Evolutionary conservation across 805 yeast species (phyloP), one percentile per base, ranked within the genome.

Genomic region (Hanseniaspora vineae): DNA sequence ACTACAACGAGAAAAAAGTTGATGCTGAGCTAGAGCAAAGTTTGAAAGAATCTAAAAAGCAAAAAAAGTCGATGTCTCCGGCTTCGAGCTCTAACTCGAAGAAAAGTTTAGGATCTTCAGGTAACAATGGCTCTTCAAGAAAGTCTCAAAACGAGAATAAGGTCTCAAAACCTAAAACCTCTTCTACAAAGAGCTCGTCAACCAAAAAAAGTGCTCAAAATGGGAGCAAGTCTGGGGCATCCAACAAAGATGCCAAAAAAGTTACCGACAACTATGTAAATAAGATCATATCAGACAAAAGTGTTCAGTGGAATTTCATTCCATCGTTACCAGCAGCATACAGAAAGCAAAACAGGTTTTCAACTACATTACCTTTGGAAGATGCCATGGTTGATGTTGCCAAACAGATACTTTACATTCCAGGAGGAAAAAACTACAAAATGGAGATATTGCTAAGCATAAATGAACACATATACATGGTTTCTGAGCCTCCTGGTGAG

Each of bases 401-500:
- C 12, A 59, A 60, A 15, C 65, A 66, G 20, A 49, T 45, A 12
- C 46, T 70, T 17, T 48, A 47, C 15, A 20, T 20, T 13, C 57
- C 46, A 51, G 54, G 17, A 39, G 52, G 1, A 53, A 46, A 23
- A 49, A 50, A 12, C 47, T 56, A 20, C 49, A 46, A 33, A 51
- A 55, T 32, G 63, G 61, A 44, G 20, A 49, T 23, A 35, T 39
- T 61, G 2, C 35, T 68, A 10, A 54, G 54, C 42, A 53, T 57
- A 39, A 58, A 66, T 46, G 95, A 88, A 49, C 78, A 71, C 50
- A 81, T 88, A 10, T 88, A 84, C 60, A 78, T 89, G 79, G 73
- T 89, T 12, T 78, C 92, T 52, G 96, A 87, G 61, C 96, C 96
- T 6, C 87, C 96, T 0, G 92, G 95, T 2, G 96, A 87, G 56